Evolutionary conservation across 2,329 filamentous ascomycete species (phyloP), one percentile per base, ranked within the genome.

Genomic region (Nothomitra cinnamomea): DNA sequence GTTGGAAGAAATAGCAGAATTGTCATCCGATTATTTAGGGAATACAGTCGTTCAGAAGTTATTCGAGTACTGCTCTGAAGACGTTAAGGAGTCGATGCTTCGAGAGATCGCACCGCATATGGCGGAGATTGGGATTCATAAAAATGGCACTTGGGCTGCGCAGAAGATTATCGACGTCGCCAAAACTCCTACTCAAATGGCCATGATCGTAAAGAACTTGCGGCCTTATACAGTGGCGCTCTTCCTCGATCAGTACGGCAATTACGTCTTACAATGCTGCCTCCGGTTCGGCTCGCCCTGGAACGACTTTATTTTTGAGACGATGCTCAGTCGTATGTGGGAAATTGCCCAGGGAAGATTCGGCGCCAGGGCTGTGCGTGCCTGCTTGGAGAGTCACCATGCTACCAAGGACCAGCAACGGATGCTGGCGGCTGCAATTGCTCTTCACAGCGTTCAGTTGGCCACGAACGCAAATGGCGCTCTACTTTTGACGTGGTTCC

Each of bases 31-130:
- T 68, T 98, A 98, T 62, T 78, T 98, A 32, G 92, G 92, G 61
- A 98, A 98, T 70, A 98, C 92, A 0, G 92, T 98, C n/a, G 90
- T 98, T 17, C 92, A 98, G 70, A 98, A 98, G 70, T 74, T 98
- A 47, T 98, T 98, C 64, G 90, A 98, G 67, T 87, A 87, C 69
- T 96, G 92, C 71, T 92, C 87, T 0, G 90, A 96, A 65, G 74
- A 80, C 42, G 80, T 90, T 42, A 89, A 94, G 61, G 88, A 95
- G 66, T 83, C 85, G 54, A 96, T 98, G 92, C 73, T 98, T 55
- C 69, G 73, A 13, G 81, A 89, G 63, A 94, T 98, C 61, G 80
- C 85, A 2, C 89, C 90, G 55, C 89, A 95, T 64, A 78, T 96
- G 65, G 88, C 90, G 24, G 89, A 96, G 69, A 95, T 96, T 68